Evolutionary conservation across 2,329 filamentous ascomycete species (phyloP), one percentile per base, ranked within the genome.

Genomic region (Nigrograna mackinnonii): DNA sequence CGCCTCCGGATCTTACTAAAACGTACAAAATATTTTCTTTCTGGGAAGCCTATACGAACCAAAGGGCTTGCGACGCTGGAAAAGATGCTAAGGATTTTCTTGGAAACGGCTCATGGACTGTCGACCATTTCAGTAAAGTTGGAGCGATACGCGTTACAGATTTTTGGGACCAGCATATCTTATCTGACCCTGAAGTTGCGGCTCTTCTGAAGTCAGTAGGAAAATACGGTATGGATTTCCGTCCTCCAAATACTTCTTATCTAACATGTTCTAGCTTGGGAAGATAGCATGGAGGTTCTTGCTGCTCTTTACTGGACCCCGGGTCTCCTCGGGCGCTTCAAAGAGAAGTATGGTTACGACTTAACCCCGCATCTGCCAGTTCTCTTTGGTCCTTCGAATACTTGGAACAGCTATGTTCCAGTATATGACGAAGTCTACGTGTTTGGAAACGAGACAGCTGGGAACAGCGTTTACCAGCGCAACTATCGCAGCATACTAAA

Each of bases 41-140:
- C 35, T 58, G 48, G 37, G 54, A 58, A 26, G 26, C 39, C 9
- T 52, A 52, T 12, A 52, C 52, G 4, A 57, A 57, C 14, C 49
- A 55, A 30, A 47, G 44, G 35, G 47, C 44, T 9, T 48, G 41
- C 40, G 43, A 37, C 18, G 39, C 34, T 9, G 53, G 45, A 11
- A 21, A 30, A 7, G 52, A 58, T 22, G 64, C 69, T 1, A 48
- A 55, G 4, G 47, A 38, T 7, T 62, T 45, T 14, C 30, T 63
- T 12, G 54, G 62, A 20, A 68, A 69, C 41, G 66, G 65, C 1
- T 64, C 58, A 6, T 60, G 62, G 50, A 56, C 52, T 4, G 60
- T 62, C 1, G 64, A 68, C 38, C 66, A 69, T 43, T 68, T 62
- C 39, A 65, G 61, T 16, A 45, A 52, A 2, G 26, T 21, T 4